phyloP scores from a whole-genome alignment of 2,329 filamentous ascomycete species.

The Colletotrichum godetiae region DNA sequence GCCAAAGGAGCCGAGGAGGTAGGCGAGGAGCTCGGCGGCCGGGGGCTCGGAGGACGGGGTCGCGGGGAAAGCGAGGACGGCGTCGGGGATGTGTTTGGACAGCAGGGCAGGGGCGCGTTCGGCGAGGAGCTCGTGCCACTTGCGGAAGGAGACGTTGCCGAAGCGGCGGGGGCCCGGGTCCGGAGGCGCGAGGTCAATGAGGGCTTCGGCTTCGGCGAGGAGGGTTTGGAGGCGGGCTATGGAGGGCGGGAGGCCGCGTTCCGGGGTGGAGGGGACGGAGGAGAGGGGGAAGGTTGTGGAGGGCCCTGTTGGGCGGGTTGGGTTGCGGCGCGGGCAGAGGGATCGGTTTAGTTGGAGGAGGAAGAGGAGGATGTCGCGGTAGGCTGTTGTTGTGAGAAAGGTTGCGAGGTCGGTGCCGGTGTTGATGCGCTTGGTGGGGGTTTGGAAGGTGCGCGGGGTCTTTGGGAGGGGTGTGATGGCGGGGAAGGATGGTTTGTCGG shows the following conservation, averaged over 20 bases:
- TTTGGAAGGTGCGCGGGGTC: constrained; percentile 67
- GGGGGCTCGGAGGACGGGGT: constrained; percentile 37
- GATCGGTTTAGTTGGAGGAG: constrained; percentile 90
- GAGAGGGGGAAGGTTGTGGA: constrained; percentile 56
- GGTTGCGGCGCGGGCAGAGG: constrained; percentile 76
- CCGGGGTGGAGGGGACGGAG: constrained; percentile 51
- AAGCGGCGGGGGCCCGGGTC: constrained; percentile 89
- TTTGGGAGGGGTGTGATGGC: constrained; percentile 61
- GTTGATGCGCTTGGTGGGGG: constrained; percentile 84
- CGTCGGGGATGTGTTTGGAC: constrained; percentile 42
- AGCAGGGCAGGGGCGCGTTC: constrained; percentile 67
- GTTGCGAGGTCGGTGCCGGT: constrained; percentile 83
- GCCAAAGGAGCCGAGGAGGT: constrained; percentile 88
- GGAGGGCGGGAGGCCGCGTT: constrained; percentile 57
- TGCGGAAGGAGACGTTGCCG: constrained; percentile 90
- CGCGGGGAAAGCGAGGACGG: constrained; percentile 37
- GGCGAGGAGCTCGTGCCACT: constrained; percentile 80
- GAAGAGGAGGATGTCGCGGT: constrained; percentile 88
- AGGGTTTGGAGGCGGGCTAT: constrained; percentile 75
- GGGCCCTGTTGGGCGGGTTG: constrained; percentile 44
- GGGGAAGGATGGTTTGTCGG: constrained; percentile 11
- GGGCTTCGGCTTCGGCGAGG: constrained; percentile 70
- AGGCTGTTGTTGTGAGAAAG: constrained; percentile 85
- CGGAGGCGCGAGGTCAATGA: constrained; percentile 84
- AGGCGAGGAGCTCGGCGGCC: constrained; percentile 54